Percentiles rank a stretch among this genome's conserved stretches.
These are phyloP conservation scores for Boletus rubropictus DNA, from an alignment of 768 basidiomycete species.

Conservation along the genomic window DNA sequence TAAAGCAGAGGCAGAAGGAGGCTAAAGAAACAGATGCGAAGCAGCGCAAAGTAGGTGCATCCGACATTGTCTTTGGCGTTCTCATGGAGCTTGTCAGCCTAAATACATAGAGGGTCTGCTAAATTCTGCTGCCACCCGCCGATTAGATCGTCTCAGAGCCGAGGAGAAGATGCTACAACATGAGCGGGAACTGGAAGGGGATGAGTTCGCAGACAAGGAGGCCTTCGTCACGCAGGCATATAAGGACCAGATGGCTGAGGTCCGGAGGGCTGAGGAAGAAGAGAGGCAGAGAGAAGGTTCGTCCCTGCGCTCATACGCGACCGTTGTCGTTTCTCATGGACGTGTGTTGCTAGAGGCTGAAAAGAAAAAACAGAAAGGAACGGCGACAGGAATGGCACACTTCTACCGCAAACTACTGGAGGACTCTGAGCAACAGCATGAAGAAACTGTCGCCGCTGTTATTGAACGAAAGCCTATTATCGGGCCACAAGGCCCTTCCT, in stretches of 20 bases:
- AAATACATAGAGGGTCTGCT: constrained; percentile 88
- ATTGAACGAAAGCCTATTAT: constrained; percentile 43
- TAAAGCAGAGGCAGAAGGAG: constrained; percentile 67
- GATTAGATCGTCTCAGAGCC: constrained; percentile 83
- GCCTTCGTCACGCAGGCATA: constrained; percentile 97
- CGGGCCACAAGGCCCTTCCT: constrained; percentile 57
- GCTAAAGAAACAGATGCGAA: constrained; percentile 70
- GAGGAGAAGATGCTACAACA: constrained; percentile 97
- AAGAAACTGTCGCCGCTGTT: constrained; percentile 79
- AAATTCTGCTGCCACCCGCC: constrained; percentile 76
- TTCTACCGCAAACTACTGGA: constrained; percentile 78
- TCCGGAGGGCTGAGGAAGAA: constrained; percentile 87
- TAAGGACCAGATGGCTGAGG: constrained; percentile 92
- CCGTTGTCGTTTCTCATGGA: neutral
- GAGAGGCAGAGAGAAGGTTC: constrained; percentile 83
- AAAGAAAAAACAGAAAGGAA: constrained; percentile 54
- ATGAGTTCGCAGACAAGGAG: constrained; percentile 91
- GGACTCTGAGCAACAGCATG: constrained; percentile 75
- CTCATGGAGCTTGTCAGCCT: constrained; percentile 47
- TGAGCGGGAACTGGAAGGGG: constrained; percentile 90
- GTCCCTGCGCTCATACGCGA: constrained; percentile 16
- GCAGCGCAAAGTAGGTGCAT: constrained; percentile 64
- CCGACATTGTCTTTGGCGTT: neutral
- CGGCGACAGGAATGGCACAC: constrained; percentile 74
- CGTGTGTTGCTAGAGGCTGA: constrained; percentile 38